Base-by-base conservation (phyloP, 441 rosid genomes). In the Theobroma grandiflorum region DNA sequence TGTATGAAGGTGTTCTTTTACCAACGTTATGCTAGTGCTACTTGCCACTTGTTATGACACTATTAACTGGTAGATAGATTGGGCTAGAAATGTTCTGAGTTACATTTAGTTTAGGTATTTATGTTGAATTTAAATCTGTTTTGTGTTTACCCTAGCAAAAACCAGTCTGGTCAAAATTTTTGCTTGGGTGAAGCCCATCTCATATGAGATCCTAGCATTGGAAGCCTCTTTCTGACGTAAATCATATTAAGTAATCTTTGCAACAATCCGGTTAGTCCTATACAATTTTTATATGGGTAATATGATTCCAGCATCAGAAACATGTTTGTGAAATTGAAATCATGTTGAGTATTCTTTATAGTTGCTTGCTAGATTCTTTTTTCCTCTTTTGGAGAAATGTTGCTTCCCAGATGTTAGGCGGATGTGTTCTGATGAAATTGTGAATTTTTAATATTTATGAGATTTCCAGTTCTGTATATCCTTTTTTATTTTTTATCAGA, bases 81-180 rank as follows among this genome's bases (percentile, higher is more conserved):
- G 6, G 7, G 45, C 45, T 42, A 42, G 9, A 68, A 43, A 43
- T 11, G 6, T 61, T 61, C 37, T 11, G 5, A 10, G 2, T 61
- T 31, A 61, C 1, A 4, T 11, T 22, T 1, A 47, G 33, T 14
- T 70, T 47, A 14, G 37, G 12, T 49, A 26, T 50, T 71, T 71
- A 31, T 31, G 74, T 71, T 22, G 74, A 71, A 18, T 31, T 69
- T 31, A 50, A n/a, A 49, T 31, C 59, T 49, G 33, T 45, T 15
- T 70, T 68, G 43, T 70, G 7, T 49, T 70, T 70, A 12, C 69
- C n/a, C 71, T 38, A 66, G 15, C 31, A 40, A n/a, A 8, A 66
- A 66, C 3, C 49, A 15, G 2, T 71, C 43, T 71, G 61, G 40
- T 71, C n/a, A 37, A 53, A 35, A 0, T 4, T 0, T 18, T 52